Conservation (phyloP, 805 yeast genomes). For the Blastobotrys robertii region DNA sequence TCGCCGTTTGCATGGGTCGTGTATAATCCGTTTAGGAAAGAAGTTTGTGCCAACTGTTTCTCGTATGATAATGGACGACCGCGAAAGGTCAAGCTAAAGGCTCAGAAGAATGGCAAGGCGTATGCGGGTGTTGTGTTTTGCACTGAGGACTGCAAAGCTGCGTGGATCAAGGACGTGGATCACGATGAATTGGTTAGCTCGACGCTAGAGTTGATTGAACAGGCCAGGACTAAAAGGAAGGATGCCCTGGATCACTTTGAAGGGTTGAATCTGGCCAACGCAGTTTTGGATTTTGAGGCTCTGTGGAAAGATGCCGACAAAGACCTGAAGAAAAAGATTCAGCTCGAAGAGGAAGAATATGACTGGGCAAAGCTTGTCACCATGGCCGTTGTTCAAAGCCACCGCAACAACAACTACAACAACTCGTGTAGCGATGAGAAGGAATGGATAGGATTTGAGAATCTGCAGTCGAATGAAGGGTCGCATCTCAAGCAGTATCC, state of each 20-base stretch:
- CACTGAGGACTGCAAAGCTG: conserved; percentile 33
- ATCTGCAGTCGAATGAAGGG: conserved; percentile 44
- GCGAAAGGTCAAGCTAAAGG: conserved; percentile 33
- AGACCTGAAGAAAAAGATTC: conserved; percentile 30
- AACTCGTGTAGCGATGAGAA: not conserved
- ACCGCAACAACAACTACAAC: conserved; percentile 4
- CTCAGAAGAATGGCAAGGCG: conserved; percentile 13
- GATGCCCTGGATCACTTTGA: not conserved
- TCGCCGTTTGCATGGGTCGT: conserved; percentile 41
- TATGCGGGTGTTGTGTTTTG: conserved; percentile 46
- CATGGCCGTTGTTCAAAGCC: conserved; percentile 15
- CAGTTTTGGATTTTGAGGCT: too few species aligned
- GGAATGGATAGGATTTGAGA: conserved; percentile 29
- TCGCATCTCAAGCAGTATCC: conserved; percentile 40
- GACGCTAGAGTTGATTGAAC: conserved; percentile 32
- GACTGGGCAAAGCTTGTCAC: conserved; percentile 41
- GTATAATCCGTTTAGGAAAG: conserved; percentile 46
- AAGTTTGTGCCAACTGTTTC: conserved; percentile 50
- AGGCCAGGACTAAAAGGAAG: not conserved
- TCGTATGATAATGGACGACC: conserved; percentile 38
- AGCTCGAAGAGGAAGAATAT: conserved; percentile 44
- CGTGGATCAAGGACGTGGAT: conserved; percentile 31
- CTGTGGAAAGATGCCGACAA: conserved; percentile 22
- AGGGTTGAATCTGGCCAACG: too few species aligned
- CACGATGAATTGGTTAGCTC: conserved; percentile 27